Conservation (phyloP, 2,329 filamentous ascomycete species). For the Aspergillus ustus region DNA sequence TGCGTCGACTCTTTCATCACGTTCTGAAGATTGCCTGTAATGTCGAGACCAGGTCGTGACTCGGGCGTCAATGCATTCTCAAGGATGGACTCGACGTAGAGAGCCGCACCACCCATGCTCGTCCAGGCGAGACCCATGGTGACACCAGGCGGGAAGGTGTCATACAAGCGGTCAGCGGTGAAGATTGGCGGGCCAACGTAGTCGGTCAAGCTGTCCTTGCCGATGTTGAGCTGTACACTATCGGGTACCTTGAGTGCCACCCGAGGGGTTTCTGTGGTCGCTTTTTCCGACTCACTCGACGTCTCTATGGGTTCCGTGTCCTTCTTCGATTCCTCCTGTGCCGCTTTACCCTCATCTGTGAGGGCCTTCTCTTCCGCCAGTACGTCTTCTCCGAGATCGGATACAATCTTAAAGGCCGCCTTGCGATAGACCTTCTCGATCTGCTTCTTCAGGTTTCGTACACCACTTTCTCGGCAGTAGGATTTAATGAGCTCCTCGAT, state of each 20-base stretch:
- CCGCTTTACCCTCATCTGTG: constrained; percentile 83
- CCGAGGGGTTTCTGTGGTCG: constrained; percentile 64
- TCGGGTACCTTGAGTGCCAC: constrained; percentile 83
- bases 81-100: constrained; percentile 96
- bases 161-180: constrained; percentile 93
- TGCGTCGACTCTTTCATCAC: constrained; percentile 98
- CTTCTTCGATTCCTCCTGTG: constrained; percentile 61
- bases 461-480: constrained; percentile 95
- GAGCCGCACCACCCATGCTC: constrained; percentile 90
- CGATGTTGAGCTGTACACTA: constrained; percentile 81
- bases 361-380: constrained; percentile 80
- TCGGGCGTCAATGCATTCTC: constrained; percentile 76
- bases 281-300: constrained; percentile 48
- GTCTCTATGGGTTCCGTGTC: constrained; percentile 66
- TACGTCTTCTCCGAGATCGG: constrained; percentile 85
- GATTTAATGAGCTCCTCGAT: constrained; percentile 98
- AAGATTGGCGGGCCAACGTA: constrained; percentile 96
- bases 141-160: constrained; percentile 88
- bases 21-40: constrained; percentile 90
- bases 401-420: constrained; percentile 94
- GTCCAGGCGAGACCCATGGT: constrained; percentile 99
- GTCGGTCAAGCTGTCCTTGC: constrained; percentile 89
- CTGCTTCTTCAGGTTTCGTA: constrained; percentile 97
- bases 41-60: constrained; percentile 80
- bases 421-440: constrained; percentile 99